Conservation (phyloP, 352 stramenopile species). For the Sclerospora graminicola region DNA sequence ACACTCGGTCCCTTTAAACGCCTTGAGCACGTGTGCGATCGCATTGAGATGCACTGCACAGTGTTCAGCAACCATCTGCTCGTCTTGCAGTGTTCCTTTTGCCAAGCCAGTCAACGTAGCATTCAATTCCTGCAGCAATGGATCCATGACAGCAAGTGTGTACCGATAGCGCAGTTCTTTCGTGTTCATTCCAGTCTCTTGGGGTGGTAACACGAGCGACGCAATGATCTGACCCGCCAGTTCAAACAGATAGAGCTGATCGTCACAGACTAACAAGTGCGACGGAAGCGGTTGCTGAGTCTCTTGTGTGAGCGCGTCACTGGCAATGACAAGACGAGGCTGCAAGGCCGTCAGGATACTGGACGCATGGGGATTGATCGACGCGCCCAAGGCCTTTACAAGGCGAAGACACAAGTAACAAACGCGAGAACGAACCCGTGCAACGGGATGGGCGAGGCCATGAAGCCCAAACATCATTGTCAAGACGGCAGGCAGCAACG, state of each 20-base stretch:
- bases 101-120: constrained; percentile 32
- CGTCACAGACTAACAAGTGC: too few relatives aligned
- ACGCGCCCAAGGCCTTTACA: constrained; percentile 59
- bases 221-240: constrained; percentile 76
- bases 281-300: too few relatives aligned
- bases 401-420: constrained; percentile 79
- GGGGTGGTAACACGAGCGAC: constrained; percentile 25
- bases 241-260: constrained; percentile 84
- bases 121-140: constrained; percentile 57
- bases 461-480: constrained; percentile 72
- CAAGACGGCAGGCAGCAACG: constrained; percentile 58
- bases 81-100: constrained; percentile 16
- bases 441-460: constrained; percentile 51
- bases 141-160: constrained; percentile 59
- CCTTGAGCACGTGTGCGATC: constrained; percentile 76
- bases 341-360: constrained; percentile 60
- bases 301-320: constrained; percentile 48
- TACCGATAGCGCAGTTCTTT: constrained; percentile 61
- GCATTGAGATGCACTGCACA: constrained; percentile 57
- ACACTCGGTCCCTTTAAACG: constrained; percentile 60
- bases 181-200: constrained; percentile 31
- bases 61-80: constrained; percentile 41
- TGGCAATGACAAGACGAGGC: constrained; percentile 46
- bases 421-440: constrained; percentile 62
- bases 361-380: constrained; percentile 64